Evolutionary conservation across 164 flowering plant genomes (phyloP).

Genomic region (Amborella trichopoda): DNA sequence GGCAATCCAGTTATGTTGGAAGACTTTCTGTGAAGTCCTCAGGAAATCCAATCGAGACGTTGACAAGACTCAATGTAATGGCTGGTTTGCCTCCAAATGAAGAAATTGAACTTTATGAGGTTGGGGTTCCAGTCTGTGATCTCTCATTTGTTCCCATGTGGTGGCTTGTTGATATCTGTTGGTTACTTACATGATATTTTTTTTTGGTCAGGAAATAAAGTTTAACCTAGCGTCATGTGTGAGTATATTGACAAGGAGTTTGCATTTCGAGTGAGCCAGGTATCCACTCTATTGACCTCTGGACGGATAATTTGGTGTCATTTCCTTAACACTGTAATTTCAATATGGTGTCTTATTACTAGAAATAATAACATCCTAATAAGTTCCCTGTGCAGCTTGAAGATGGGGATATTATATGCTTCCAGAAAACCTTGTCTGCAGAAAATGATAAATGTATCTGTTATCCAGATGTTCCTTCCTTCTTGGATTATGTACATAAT

Average conservation of each 20-base stretch:
- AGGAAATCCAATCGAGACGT: constrained; percentile 45
- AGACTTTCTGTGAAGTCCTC: constrained; percentile 50
- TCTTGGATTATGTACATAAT: constrained; percentile 69
- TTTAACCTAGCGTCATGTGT: constrained; percentile 67
- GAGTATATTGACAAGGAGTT: constrained; percentile 46
- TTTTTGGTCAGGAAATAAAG: constrained; percentile 58
- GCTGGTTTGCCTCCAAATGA: constrained; percentile 49
- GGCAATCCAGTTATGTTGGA: constrained; percentile 38
- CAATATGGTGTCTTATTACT: neutral
- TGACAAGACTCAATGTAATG: constrained; percentile 46
- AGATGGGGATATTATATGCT: constrained; percentile 77
- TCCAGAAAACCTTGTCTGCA: constrained; percentile 31
- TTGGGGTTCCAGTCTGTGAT: constrained; percentile 2
- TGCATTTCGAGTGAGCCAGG: constrained; percentile 57
- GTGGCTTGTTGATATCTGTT: neutral
- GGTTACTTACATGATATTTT: neutral
- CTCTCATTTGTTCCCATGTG: neutral
- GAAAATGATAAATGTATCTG: constrained; percentile 28
- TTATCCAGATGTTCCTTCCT: constrained; percentile 67
- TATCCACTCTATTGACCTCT: constrained; percentile 7
- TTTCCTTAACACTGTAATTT: neutral
- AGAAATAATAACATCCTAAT: neutral
- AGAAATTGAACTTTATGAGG: constrained; percentile 68
- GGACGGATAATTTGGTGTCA: neutral
- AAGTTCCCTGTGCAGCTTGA: constrained; percentile 38